These are phyloP conservation scores for Phytophthora pisi DNA, from an alignment of 352 stramenopile genomes.

Conservation along the genomic window DNA sequence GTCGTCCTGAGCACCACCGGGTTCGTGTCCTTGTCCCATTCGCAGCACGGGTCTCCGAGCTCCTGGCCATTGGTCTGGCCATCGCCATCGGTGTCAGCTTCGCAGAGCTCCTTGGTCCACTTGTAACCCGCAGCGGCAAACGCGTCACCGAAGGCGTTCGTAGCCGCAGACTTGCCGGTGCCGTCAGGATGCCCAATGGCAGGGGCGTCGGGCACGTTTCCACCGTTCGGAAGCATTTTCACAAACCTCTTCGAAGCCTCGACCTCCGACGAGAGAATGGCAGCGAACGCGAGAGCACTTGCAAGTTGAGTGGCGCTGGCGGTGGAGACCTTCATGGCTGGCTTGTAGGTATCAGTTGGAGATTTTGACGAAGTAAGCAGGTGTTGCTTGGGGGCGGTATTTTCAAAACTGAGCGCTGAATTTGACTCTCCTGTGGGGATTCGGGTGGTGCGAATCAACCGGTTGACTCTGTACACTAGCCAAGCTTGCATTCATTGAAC, in stretches of 20 bases:
- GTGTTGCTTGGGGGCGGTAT: conserved; percentile 5
- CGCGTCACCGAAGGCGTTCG: conserved; percentile 36
- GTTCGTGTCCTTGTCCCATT: conserved; percentile 24
- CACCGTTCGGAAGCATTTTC: conserved; percentile 20
- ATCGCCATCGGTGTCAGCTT: conserved; percentile 57
- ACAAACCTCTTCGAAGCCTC: conserved; percentile 27
- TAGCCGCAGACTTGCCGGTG: conserved; percentile 11
- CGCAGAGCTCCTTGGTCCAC: conserved; percentile 30
- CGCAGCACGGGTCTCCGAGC: conserved; percentile 76
- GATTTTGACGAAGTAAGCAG: conserved; percentile 7
- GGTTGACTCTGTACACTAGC: neutral
- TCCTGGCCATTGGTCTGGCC: conserved; percentile 82
- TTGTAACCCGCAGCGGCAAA: conserved; percentile 19
- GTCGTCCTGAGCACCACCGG: conserved; percentile 22
- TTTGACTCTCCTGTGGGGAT: neutral
- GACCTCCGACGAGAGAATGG: conserved; percentile 7
- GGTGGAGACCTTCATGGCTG: conserved; percentile 19
- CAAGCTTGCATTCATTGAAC: neutral
- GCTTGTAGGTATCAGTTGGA: neutral
- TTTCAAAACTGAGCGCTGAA: conserved; percentile 19
- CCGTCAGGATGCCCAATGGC: conserved; percentile 33
- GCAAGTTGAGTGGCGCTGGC: conserved; percentile 11
- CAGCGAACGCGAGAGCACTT: conserved; percentile 2
- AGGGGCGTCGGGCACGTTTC: conserved; percentile 23
- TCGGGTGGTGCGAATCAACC: conserved; percentile 6